Evolutionary conservation across 371 early-diverging fungal genomes (phyloP).

Genomic region (Mucor lusitanicus): DNA sequence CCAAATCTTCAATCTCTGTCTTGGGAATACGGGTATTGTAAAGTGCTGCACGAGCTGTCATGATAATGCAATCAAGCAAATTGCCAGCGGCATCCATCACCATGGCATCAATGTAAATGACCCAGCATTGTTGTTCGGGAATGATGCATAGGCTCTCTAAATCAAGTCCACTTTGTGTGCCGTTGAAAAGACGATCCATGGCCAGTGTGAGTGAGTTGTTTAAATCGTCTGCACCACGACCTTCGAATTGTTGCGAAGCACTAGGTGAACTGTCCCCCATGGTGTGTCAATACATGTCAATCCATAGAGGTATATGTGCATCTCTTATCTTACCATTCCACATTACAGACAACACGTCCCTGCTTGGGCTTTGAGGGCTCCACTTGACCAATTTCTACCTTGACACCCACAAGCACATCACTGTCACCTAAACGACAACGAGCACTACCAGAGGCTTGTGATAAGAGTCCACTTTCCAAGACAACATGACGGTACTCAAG

Average conservation of each 20-base stretch:
- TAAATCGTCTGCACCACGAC: constrained; percentile 80
- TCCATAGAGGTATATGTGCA: no score
- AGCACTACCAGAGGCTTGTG: constrained; percentile 89
- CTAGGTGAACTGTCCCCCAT: constrained; percentile 64
- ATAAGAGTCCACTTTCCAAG: constrained; percentile 80
- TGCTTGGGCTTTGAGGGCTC: constrained; percentile 55
- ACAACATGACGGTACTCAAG: constrained; percentile 77
- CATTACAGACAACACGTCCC: constrained; percentile 82
- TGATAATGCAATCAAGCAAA: constrained; percentile 79
- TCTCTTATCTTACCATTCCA: constrained; percentile 87
- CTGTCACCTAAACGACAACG: constrained; percentile 80
- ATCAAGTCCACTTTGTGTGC: constrained; percentile 84
- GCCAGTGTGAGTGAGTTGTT: constrained; percentile 82
- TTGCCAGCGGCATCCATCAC: constrained; percentile 90
- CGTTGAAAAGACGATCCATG: constrained; percentile 77
- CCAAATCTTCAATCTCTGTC: constrained; percentile 69
- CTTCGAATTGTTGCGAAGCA: constrained; percentile 81
- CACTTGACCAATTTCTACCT: constrained; percentile 83
- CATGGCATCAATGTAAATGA: constrained; percentile 89
- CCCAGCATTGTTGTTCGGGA: constrained; percentile 88
- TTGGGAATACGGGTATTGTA: constrained; percentile 84
- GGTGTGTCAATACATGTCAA: not conserved
- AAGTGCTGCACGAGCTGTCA: constrained; percentile 86
- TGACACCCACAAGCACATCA: constrained; percentile 91
- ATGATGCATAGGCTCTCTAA: constrained; percentile 85